Evolutionary conservation across 805 yeast genomes (phyloP).

Genomic region (Starmerella riodocensis): DNA sequence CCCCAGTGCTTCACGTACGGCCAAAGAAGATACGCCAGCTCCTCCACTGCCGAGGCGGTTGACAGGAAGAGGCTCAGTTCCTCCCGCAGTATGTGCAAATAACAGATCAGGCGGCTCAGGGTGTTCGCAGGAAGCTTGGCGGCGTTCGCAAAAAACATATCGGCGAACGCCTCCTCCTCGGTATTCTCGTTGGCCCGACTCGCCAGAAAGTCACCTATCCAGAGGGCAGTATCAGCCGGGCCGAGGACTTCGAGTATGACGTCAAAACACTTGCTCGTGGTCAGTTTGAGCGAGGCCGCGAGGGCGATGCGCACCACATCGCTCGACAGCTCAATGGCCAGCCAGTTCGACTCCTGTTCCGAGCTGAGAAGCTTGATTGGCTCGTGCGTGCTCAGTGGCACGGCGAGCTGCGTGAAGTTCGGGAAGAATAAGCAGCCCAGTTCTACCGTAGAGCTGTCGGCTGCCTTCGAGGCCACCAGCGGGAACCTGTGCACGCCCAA

Average conservation of each 20-base stretch:
- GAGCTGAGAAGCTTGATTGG: not conserved
- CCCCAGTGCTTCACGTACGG: constrained; percentile 49
- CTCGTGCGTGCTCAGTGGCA: constrained; percentile 1
- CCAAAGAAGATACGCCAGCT: constrained; percentile 44
- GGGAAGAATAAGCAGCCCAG: constrained; percentile 8
- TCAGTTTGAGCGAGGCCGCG: not conserved
- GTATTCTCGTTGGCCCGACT: no score
- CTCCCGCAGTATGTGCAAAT: constrained; percentile 67
- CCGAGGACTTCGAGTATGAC: constrained; percentile 7
- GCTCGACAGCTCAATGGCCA: not conserved
- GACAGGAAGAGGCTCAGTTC: constrained; percentile 51
- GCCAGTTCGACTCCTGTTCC: constrained; percentile 3
- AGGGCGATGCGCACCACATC: not conserved
- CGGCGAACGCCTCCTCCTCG: constrained; percentile 6
- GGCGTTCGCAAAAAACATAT: no score
- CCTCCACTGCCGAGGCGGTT: constrained; percentile 27
- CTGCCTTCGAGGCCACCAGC: not conserved
- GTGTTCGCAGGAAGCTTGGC: no score
- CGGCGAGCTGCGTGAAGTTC: constrained; percentile 1
- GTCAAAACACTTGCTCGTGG: constrained; percentile 2
- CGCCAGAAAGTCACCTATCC: constrained; percentile 1
- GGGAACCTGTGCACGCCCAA: constrained; percentile 13
- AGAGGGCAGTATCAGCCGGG: not conserved
- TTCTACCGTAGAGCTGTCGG: not conserved
- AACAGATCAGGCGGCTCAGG: constrained; percentile 49